Conservation (phyloP, 108 stramenopile species). For the Pseudonitzschia pungens region DNA sequence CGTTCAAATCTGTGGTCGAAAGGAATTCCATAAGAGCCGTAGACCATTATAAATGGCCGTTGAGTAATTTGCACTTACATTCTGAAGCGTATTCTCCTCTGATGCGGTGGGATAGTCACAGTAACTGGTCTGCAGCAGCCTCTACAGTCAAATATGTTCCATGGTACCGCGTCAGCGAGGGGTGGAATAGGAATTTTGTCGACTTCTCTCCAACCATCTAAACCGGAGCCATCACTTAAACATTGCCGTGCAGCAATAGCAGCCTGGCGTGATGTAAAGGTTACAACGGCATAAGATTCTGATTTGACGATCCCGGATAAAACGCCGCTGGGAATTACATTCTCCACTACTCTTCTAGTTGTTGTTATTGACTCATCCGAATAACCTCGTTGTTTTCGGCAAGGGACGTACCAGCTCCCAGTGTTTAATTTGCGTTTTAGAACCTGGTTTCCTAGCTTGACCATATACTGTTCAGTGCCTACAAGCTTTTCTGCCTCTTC, state of each 20-base stretch:
- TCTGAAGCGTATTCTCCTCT: slow-evolving; percentile 55
- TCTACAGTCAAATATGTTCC: slow-evolving; percentile 69
- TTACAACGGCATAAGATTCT: slow-evolving; percentile 81
- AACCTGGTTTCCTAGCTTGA: background rate
- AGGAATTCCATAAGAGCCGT: background rate
- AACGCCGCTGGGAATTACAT: background rate
- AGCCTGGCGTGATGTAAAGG: slow-evolving; percentile 81
- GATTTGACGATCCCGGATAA: background rate
- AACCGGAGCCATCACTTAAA: slow-evolving; percentile 74
- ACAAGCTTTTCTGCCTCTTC: slow-evolving; percentile 20
- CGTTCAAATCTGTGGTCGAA: background rate
- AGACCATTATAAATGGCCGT: background rate
- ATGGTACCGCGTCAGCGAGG: slow-evolving; percentile 81
- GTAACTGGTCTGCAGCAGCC: slow-evolving; percentile 91
- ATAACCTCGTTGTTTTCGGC: background rate
- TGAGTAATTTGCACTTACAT: slow-evolving; percentile 21
- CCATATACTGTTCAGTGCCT: slow-evolving; percentile 4
- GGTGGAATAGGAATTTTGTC: slow-evolving; percentile 76
- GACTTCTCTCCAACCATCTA: slow-evolving; percentile 63
- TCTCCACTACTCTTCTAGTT: slow-evolving; percentile 1
- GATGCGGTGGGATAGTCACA: slow-evolving; percentile 61
- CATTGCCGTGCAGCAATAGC: slow-evolving; percentile 82
- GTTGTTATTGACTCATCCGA: background rate
- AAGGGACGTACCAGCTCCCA: slow-evolving; percentile 6
- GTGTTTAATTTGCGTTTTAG: slow-evolving; percentile 4